Conservation (phyloP, 2,329 filamentous ascomycete genomes). For the Xylaria digitata region DNA sequence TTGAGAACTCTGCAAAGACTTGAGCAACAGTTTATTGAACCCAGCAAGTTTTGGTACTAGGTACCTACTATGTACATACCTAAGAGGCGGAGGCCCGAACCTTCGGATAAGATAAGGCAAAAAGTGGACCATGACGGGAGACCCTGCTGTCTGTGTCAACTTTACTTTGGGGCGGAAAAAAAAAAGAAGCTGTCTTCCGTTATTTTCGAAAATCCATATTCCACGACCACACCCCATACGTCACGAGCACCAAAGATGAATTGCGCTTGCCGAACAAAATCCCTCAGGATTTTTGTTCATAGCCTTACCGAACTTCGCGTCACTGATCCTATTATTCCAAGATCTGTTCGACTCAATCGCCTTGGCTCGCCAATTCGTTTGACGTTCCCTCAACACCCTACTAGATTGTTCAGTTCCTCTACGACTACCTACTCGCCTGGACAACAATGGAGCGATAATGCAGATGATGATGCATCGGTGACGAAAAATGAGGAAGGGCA, state of each 20-base stretch:
- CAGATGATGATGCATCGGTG: not conserved
- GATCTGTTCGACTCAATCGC: constrained; percentile 34
- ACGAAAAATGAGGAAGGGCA: not conserved
- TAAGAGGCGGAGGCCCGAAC: no score
- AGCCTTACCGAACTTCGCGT: constrained; percentile 53
- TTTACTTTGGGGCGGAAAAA: not conserved
- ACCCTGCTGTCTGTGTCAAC: no score
- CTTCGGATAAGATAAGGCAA: no score
- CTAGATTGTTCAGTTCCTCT: constrained; percentile 43
- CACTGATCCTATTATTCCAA: constrained; percentile 34
- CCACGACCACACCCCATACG: not conserved
- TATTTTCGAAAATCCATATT: not conserved
- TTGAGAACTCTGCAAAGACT: no score
- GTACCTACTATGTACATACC: no score
- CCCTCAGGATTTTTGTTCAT: constrained; percentile 61
- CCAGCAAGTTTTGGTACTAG: no score
- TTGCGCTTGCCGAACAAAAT: constrained; percentile 60
- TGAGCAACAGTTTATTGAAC: no score
- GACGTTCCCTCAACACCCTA: constrained; percentile 27
- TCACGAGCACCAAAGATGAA: constrained; percentile 53
- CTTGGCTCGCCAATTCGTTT: constrained; percentile 30
- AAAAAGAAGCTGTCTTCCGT: not conserved
- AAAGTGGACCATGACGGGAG: no score
- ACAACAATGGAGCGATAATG: constrained; percentile 10
- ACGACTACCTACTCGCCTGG: constrained; percentile 36